Evolutionary conservation across 441 rosid genomes (phyloP), one percentile per base, ranked within the genome.

Genomic region (Gossypium aridum): DNA sequence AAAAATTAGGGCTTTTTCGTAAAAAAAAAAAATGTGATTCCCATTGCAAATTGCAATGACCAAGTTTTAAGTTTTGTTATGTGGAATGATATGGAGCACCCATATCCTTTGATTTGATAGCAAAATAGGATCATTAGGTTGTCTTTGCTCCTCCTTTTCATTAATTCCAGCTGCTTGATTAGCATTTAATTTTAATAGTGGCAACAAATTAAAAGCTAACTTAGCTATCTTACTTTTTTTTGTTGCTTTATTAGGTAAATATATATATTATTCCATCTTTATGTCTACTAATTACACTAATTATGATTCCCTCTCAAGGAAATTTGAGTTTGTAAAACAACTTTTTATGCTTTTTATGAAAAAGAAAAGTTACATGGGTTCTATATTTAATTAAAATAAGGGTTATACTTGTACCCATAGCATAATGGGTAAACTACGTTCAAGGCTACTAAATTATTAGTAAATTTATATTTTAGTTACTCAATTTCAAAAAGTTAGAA

Each of bases 111-210:
- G 64, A 16, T 74, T 65, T 13, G 26, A 45, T n/a, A 56, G 57
- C 64, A 74, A 73, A 6, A 16, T 60, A 23, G 70, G 73, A 66
- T 78, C 12, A 80, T 77, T 74, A 70, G 2, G 16, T 26, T 13
- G 19, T 60, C 26, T 37, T 47, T 80, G 43, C 78, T 81, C 74
- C 53, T 31, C 23, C 71, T 78, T 65, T 77, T 47, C 3, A 47
- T 13, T 47, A 13, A 12, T 47, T 47, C 87, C 90, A 87, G 86
- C 91, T 87, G 87, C 89, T 84, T 47, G n/a, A 47, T 47, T 31
- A 79, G 80, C 89, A 84, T 81, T 71, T 34, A 67, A 70, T 31
- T 78, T 72, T 23, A 74, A 70, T 69, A 71, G n/a, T 31, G 14
- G 17, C 63, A 53, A 28, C 60, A 86, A 47, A 13, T 12, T 47